Evolutionary conservation across 352 stramenopile genomes (phyloP), one percentile per base, ranked within the genome.

Genomic region (Phytophthora cajani): DNA sequence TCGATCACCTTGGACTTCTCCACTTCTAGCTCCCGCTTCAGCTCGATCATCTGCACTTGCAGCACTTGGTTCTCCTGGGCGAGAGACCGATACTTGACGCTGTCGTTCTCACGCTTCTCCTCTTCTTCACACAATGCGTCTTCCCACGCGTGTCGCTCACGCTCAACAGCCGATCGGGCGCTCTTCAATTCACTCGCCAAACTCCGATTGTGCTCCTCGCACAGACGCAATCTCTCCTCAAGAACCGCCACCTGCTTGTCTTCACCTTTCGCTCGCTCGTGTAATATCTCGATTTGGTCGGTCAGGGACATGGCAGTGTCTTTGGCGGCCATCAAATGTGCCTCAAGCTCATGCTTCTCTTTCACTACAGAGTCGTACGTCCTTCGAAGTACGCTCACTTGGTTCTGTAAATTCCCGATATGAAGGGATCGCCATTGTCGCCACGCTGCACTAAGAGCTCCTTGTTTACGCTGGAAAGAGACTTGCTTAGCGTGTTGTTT

Each of bases 261-360:
- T 19, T 84, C 65, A 9, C 49, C 59, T 1, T 82, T 75, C 1
- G 74, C 58, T n/a, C 69, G 74, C 32, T 64, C 58, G 21, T 71
- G 68, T 2, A 88, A 55, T 14, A 63, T 36, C 0, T 75, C 65
- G 6, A 90, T 56, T n/a, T 82, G 64, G 6, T 92, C 64, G 1
- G 62, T 58, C 17, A 92, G n/a, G 9, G 82, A 80, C 6, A 78
- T 56, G 1, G 64, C 54, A 9, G 72, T 72, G 25, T 90, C 75
- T 19, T 79, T 82, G 0, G 69, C 57, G n/a, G 76, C 57, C n/a
- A 78, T 17, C 0, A 91, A 25, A 49, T 88, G 78, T 3, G 75
- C 69, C 55, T 93, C 79, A 1, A 86, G 58, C 6, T 78, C 72
- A 23, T 83, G 69, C 32, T 84, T 88, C 52, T 90, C 72, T 0